phyloP scores from a whole-genome alignment of 1,284 basidiomycete genomes.

The Rhizopogon hawkerae region DNA sequence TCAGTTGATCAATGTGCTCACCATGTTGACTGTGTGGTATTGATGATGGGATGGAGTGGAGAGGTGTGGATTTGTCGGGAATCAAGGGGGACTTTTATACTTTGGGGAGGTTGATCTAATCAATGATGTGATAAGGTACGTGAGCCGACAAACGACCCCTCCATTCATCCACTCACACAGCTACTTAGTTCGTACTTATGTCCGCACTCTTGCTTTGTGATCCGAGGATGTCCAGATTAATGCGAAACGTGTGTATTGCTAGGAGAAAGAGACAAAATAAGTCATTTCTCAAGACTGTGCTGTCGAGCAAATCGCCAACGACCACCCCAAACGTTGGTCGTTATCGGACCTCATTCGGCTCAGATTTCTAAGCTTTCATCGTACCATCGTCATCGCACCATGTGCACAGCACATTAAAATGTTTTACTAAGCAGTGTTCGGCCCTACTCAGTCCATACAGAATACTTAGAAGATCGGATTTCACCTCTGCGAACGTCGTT shows the following conservation, averaged over 20 bases:
- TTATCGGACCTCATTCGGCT: constrained; percentile 2
- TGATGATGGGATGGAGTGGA: not conserved
- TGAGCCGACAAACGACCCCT: not conserved
- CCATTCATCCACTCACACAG: not conserved
- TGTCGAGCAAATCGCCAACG: not conserved
- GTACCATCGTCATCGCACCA: constrained; percentile 1
- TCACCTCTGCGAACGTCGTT: no score
- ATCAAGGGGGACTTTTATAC: not conserved
- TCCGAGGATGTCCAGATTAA: no score
- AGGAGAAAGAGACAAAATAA: not conserved
- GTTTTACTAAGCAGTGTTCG: not conserved
- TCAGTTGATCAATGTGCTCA: not conserved
- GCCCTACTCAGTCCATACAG: not conserved
- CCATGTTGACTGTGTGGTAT: not conserved
- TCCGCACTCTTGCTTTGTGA: not conserved
- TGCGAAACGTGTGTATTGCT: no score
- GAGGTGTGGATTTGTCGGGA: not conserved
- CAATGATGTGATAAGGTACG: not conserved
- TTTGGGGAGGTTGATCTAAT: not conserved
- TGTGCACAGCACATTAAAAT: not conserved
- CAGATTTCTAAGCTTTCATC: not conserved
- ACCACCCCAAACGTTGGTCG: not conserved
- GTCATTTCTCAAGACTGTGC: not conserved
- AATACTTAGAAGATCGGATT: no score
- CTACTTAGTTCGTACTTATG: not conserved